A percentile compares a stretch with the other conserved stretches of the same genome.
These are phyloP conservation scores for Selaginella moellendorffii DNA, from an alignment of 75 land plant genomes.

Conservation along the genomic window DNA sequence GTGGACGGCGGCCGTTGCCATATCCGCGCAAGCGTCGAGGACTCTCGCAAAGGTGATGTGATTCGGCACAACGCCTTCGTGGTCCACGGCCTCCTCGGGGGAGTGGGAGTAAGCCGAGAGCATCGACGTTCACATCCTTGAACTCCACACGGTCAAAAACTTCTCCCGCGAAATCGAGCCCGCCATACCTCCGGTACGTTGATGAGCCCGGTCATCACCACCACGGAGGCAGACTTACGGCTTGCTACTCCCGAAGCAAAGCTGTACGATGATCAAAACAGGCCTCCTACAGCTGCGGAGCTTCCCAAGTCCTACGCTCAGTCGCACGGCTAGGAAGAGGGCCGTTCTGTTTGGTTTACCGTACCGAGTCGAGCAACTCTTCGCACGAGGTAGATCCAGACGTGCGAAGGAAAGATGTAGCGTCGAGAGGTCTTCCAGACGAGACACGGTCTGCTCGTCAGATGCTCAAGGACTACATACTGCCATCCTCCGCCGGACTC, in stretches of 20 bases:
- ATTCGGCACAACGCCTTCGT: neutral
- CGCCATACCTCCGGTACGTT: neutral
- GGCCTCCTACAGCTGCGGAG: conserved; percentile 72
- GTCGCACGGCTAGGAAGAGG: conserved; percentile 80
- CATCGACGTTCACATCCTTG: neutral
- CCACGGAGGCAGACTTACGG: neutral
- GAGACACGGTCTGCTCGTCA: conserved; percentile 75
- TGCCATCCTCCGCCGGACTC: conserved; percentile 61
- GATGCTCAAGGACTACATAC: conserved; percentile 80
- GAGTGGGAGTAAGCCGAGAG: neutral
- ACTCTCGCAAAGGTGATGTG: neutral
- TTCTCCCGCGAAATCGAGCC: neutral
- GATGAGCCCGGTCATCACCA: neutral
- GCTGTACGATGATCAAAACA: conserved; percentile 60
- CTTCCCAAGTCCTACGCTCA: conserved; percentile 56
- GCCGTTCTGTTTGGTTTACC: too few species aligned
- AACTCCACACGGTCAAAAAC: neutral
- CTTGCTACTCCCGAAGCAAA: conserved; percentile 66
- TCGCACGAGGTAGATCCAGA: too few species aligned
- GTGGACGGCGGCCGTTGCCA: neutral
- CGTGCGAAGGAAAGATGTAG: too few species aligned
- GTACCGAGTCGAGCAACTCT: too few species aligned
- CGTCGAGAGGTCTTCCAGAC: conserved; percentile 81
- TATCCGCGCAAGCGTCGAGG: neutral
- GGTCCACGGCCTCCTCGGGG: neutral